Percentiles rank a stretch among this genome's conserved stretches.
These are phyloP conservation scores for Neoarthrinium moseri DNA, from an alignment of 2,329 filamentous ascomycete genomes.

Conservation along the genomic window DNA sequence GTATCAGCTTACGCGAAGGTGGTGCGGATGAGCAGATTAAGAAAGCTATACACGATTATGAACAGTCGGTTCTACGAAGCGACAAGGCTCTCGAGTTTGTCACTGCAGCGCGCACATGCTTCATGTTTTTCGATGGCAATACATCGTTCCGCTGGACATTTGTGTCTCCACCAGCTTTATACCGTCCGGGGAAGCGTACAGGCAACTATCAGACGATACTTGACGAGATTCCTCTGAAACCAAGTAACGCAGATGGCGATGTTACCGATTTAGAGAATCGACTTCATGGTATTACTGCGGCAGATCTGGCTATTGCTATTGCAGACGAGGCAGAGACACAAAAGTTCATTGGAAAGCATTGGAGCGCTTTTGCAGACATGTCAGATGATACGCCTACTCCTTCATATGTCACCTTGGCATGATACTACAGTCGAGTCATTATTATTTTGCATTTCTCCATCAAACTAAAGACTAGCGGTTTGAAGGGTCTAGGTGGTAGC, in stretches of 20 bases:
- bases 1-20: background rate
- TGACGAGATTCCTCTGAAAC: slow-evolving; percentile 4
- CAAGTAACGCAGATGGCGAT: background rate
- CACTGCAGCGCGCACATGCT: slow-evolving; percentile 27
- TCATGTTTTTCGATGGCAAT: slow-evolving; percentile 34
- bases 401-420: background rate
- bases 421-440: no score
- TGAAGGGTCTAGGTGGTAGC: no score
- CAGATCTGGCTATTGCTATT: slow-evolving; percentile 9
- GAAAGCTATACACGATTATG: background rate
- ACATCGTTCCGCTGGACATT: slow-evolving; percentile 30
- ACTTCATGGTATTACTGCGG: slow-evolving; percentile 5
- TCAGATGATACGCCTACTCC: slow-evolving; percentile 7
- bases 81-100: slow-evolving; percentile 8
- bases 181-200: slow-evolving; percentile 29
- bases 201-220: slow-evolving; percentile 22
- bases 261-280: background rate
- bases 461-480: no score
- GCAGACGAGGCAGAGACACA: slow-evolving; percentile 8
- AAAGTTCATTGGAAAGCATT: slow-evolving; percentile 1
- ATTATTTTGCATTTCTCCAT: no score
- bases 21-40: background rate
- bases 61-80: background rate
- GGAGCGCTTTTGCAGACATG: slow-evolving; percentile 7
- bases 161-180: slow-evolving; percentile 29